Evolutionary conservation across 495 filamentous ascomycete species (phyloP).

Genomic region (Penicillium nucicola): DNA sequence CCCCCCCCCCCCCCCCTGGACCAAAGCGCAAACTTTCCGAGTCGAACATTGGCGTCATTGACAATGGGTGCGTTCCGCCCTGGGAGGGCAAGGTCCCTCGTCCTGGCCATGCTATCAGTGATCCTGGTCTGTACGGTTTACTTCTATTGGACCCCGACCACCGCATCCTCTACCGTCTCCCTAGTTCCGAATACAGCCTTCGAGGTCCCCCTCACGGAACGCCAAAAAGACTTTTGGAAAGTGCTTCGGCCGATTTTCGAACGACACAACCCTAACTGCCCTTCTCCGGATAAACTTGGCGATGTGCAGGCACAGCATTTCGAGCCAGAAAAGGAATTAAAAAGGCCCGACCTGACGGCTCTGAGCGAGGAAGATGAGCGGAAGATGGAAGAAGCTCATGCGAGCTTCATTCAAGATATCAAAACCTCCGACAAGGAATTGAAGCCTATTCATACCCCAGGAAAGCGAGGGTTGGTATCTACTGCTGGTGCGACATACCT

Average conservation of each 20-base stretch:
- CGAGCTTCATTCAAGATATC: constrained; percentile 39
- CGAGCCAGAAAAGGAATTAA: constrained; percentile 28
- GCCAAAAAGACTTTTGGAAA: constrained; percentile 35
- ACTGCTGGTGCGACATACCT: constrained; percentile 45
- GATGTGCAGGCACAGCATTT: constrained; percentile 25
- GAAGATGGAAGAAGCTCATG: constrained; percentile 41
- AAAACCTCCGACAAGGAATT: constrained; percentile 23
- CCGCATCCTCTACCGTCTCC: constrained; percentile 24
- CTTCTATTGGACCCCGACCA: constrained; percentile 29
- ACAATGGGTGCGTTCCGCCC: constrained; percentile 32
- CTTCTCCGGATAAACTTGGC: constrained; percentile 20
- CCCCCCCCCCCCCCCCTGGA: too few relatives aligned
- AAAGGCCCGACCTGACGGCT: constrained; percentile 33
- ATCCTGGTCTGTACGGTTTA: constrained; percentile 33
- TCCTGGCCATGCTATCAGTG: constrained; percentile 19
- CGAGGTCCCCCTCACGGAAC: constrained; percentile 30
- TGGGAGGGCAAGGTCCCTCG: constrained; percentile 28
- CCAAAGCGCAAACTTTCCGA: neutral
- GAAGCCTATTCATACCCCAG: constrained; percentile 39
- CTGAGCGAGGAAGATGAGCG: constrained; percentile 30
- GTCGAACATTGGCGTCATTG: neutral
- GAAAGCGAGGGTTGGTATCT: constrained; percentile 55
- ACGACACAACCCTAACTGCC: constrained; percentile 24
- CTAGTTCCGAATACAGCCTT: constrained; percentile 31
- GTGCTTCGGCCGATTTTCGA: constrained; percentile 30